phyloP scores from a whole-genome alignment of 768 basidiomycete species.

The Austroboletus eburneus region DNA sequence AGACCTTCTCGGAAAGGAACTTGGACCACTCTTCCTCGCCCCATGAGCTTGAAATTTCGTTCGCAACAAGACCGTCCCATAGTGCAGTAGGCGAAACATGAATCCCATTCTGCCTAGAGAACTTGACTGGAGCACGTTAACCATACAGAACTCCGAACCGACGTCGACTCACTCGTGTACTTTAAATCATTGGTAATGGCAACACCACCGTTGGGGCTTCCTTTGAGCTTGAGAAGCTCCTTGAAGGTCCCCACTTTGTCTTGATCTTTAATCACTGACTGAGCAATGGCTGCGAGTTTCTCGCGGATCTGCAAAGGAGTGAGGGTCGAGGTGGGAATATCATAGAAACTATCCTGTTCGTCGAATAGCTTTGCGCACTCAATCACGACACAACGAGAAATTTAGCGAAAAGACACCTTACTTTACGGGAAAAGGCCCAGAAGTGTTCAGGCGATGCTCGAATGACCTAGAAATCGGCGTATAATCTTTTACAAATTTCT shows the following conservation, averaged over 20 bases:
- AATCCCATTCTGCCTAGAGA: constrained; percentile 84
- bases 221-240: constrained; percentile 59
- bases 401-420: constrained; percentile 29
- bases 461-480: constrained; percentile 45
- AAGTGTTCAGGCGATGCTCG: constrained; percentile 71
- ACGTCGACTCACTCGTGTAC: constrained; percentile 63
- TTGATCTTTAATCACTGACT: constrained; percentile 44
- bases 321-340: constrained; percentile 62
- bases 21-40: constrained; percentile 75
- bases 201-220: constrained; percentile 72
- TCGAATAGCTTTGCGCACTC: constrained; percentile 58
- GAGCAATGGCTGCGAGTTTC: constrained; percentile 61
- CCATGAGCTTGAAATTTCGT: constrained; percentile 79
- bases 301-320: constrained; percentile 72
- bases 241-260: constrained; percentile 49
- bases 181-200: constrained; percentile 83
- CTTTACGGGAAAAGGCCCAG: constrained; percentile 71
- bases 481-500: neutral
- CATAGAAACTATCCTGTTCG: constrained; percentile 73
- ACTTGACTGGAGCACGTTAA: constrained; percentile 60
- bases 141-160: neutral
- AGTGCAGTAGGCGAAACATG: constrained; percentile 86
- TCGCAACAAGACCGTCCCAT: constrained; percentile 71
- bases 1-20: constrained; percentile 62
- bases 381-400: neutral